Percentiles rank a stretch among this genome's conserved stretches.
Evolutionary conservation across 2,329 filamentous ascomycete genomes (phyloP).

Genomic region (Paraphaeosphaeria sporulosa): DNA sequence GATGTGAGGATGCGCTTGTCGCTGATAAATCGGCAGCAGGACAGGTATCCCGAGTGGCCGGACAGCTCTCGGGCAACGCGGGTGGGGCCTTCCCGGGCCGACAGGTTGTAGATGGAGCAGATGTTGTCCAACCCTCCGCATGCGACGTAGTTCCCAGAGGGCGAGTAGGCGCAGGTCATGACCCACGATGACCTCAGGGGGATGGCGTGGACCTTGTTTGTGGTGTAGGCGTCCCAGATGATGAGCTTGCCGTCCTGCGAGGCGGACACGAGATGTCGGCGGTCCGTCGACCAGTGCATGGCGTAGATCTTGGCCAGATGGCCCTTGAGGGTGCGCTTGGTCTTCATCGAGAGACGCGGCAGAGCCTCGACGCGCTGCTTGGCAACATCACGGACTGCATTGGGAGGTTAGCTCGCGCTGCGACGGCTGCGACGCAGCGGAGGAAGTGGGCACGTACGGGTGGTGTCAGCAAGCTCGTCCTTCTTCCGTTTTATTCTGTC

Average conservation of each 20-base stretch:
- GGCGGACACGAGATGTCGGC: conserved; percentile 94
- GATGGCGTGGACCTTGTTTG: conserved; percentile 99
- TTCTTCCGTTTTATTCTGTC: conserved; percentile 99
- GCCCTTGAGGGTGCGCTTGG: conserved; percentile 94
- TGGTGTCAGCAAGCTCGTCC: conserved; percentile 98
- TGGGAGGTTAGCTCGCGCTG: conserved; percentile 32
- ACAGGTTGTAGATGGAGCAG: conserved; percentile 99
- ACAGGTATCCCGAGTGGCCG: conserved; percentile 95
- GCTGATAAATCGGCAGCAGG: conserved; percentile 98
- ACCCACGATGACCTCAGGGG: conserved; percentile 98
- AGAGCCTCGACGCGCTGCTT: conserved; percentile 91
- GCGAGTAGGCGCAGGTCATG: conserved; percentile 99
- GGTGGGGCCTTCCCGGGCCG: conserved; percentile 94
- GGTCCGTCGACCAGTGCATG: conserved; percentile 99
- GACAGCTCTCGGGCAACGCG: conserved; percentile 95
- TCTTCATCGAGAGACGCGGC: conserved; percentile 95
- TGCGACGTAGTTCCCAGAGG: conserved; percentile 96
- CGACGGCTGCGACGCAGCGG: not conserved
- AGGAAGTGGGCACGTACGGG: conserved; percentile 72
- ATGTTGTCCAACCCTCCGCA: conserved; percentile 99
- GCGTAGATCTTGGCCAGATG: conserved; percentile 99
- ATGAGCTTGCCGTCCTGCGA: conserved; percentile 99
- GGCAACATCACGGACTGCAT: conserved; percentile 86
- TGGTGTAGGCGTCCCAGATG: conserved; percentile 99
- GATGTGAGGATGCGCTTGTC: conserved; percentile 97